Evolutionary conservation across 306 rosid genomes (phyloP).

Genomic region (Casuarina cunninghamiana): DNA sequence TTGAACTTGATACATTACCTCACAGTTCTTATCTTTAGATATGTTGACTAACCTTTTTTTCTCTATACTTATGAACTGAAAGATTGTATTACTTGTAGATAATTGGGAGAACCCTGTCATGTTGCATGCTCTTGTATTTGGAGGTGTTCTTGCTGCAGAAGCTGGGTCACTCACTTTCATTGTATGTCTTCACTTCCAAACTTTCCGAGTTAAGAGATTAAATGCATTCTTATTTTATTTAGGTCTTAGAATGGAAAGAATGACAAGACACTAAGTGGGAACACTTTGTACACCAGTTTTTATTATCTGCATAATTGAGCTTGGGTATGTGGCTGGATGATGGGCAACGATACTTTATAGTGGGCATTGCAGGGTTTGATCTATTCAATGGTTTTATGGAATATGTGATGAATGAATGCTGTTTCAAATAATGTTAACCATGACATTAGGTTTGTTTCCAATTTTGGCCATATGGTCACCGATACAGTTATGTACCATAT

Average conservation of each 20-base stretch:
- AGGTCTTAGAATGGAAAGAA: not conserved
- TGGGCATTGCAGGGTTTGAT: not conserved
- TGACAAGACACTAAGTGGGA: not conserved
- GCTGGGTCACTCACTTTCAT: slow-evolving; percentile 88
- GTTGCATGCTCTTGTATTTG: slow-evolving; percentile 98
- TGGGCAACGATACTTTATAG: not conserved
- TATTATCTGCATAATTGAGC: not conserved
- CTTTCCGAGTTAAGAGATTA: slow-evolving; percentile 5
- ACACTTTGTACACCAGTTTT: not conserved
- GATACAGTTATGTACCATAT: not conserved
- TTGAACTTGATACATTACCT: not conserved
- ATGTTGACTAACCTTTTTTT: slow-evolving; percentile 4
- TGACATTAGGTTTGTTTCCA: not conserved
- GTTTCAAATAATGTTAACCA: not conserved
- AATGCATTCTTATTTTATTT: not conserved
- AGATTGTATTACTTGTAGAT: slow-evolving; percentile 37
- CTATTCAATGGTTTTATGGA: not conserved
- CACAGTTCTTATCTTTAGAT: slow-evolving; percentile 11
- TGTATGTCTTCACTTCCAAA: slow-evolving; percentile 45
- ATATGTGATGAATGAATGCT: not conserved
- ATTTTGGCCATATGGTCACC: not conserved
- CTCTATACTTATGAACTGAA: slow-evolving; percentile 16
- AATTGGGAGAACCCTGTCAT: slow-evolving; percentile 52
- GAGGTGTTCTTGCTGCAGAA: slow-evolving; percentile 93
- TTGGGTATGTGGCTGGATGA: not conserved